Evolutionary conservation across 2,329 filamentous ascomycete species (phyloP).

Genomic region (Fonsecaea multimorphosa): DNA sequence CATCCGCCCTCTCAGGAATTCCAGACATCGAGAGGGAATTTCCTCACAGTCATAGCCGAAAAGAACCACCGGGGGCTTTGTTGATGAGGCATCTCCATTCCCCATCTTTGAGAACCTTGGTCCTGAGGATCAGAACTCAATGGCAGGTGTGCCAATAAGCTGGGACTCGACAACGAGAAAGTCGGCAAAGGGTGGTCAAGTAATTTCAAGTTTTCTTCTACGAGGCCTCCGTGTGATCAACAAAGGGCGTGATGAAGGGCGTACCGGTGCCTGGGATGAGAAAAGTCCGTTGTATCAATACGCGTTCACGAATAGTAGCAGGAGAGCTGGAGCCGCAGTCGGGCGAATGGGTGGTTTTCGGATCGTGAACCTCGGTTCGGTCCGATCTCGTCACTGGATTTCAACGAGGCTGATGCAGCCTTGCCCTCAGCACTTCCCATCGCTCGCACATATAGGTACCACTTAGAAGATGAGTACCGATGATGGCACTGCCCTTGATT

Average conservation of each 20-base stretch:
- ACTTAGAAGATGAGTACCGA: no score
- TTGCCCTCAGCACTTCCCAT: neutral
- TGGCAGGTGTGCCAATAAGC: neutral
- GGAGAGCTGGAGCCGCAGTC: neutral
- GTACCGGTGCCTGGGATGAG: neutral
- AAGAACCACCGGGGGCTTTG: slow-evolving; percentile 30
- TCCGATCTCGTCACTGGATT: neutral
- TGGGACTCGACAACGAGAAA: neutral
- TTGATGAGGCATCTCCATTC: neutral
- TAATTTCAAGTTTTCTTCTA: neutral
- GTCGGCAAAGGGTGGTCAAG: neutral
- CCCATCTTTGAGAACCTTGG: neutral
- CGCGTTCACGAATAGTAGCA: neutral
- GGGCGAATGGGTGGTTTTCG: neutral
- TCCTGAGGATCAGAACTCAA: neutral
- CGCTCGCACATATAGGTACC: no score
- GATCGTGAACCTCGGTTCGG: slow-evolving; percentile 12
- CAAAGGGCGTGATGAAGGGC: neutral
- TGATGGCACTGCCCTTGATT: neutral
- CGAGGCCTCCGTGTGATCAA: neutral
- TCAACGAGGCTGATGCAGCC: neutral
- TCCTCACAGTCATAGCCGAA: slow-evolving; percentile 39
- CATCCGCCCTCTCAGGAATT: neutral
- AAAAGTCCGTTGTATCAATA: neutral
- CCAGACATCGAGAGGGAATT: neutral